phyloP scores from a whole-genome alignment of 257 asterid genomes.

The Solanum corneliomulleri region DNA sequence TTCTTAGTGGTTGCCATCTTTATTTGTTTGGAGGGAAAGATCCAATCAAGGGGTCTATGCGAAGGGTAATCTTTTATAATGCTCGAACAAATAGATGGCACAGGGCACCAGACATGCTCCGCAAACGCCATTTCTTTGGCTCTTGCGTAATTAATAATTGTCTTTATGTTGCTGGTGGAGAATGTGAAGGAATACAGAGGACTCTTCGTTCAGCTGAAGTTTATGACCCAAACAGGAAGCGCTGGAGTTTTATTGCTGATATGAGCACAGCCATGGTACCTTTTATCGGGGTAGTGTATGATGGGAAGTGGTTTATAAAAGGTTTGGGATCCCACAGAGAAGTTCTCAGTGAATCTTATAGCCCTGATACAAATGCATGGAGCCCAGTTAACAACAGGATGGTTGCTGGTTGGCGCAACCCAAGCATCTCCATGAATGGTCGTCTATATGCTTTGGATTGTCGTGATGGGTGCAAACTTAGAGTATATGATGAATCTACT shows the following conservation, averaged over 20 bases:
- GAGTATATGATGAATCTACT: conserved; percentile 26
- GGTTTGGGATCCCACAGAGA: conserved; percentile 38
- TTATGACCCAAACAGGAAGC: conserved; percentile 30
- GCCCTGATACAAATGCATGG: conserved; percentile 26
- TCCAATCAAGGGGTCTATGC: conserved; percentile 31
- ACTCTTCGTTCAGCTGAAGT: conserved; percentile 40
- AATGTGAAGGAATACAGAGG: conserved; percentile 36
- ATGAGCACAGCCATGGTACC: conserved; percentile 47
- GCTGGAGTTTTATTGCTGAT: conserved; percentile 36
- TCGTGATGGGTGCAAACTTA: conserved; percentile 37
- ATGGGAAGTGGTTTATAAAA: conserved; percentile 32
- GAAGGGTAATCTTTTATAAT: conserved; percentile 37
- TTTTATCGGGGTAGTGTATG: conserved; percentile 32
- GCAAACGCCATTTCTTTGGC: conserved; percentile 36
- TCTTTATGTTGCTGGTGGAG: conserved; percentile 45
- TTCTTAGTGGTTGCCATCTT: conserved; percentile 37
- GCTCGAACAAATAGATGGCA: conserved; percentile 44
- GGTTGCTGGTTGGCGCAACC: conserved; percentile 40
- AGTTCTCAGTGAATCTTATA: conserved; percentile 29
- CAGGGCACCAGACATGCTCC: conserved; percentile 43
- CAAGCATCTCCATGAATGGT: conserved; percentile 35
- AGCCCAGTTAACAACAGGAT: conserved; percentile 20
- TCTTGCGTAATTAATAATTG: conserved; percentile 37
- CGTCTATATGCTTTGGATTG: conserved; percentile 36
- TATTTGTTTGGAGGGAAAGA: conserved; percentile 41